A percentile compares a stretch with the other conserved stretches of the same genome.
Conservation (phyloP, 177 flowering plant species). For the Vitis hybrid region DNA sequence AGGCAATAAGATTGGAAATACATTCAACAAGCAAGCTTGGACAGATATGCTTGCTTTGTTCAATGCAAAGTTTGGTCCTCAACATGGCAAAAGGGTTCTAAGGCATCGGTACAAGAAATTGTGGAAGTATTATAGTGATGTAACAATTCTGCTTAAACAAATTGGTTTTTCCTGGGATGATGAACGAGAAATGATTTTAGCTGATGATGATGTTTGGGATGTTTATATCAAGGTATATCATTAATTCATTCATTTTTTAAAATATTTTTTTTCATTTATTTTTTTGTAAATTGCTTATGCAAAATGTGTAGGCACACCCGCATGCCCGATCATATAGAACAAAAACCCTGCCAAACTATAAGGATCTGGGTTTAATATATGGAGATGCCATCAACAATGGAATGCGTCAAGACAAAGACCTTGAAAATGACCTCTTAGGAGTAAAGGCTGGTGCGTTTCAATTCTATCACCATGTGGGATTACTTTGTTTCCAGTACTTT, state of each 20-base stretch:
- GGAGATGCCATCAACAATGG: constrained; percentile 21
- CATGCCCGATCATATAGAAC: constrained; percentile 37
- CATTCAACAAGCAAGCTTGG: constrained; percentile 48
- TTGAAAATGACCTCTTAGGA: constrained; percentile 14
- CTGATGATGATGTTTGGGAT: constrained; percentile 41
- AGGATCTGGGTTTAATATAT: constrained; percentile 32
- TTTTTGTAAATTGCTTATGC: constrained; percentile 1
- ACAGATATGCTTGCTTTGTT: constrained; percentile 39
- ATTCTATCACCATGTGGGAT: constrained; percentile 4
- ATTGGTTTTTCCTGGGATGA: constrained; percentile 46
- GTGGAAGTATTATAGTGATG: constrained; percentile 37
- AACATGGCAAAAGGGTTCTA: constrained; percentile 43
- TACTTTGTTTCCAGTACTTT: neutral
- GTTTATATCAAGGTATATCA: constrained; percentile 38
- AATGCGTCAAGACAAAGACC: constrained; percentile 11
- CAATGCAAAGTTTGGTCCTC: constrained; percentile 43
- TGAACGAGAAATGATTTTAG: constrained; percentile 28
- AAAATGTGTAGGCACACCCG: constrained; percentile 32
- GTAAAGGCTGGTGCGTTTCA: constrained; percentile 25
- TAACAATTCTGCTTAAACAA: constrained; percentile 28
- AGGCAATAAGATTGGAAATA: constrained; percentile 32
- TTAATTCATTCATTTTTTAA: neutral
- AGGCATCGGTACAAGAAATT: constrained; percentile 49
- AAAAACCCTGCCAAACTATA: constrained; percentile 34
- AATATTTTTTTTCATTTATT: constrained; percentile 1